Conservation (phyloP, 2,329 filamentous ascomycete genomes). For the Diaporthe vexans region DNA sequence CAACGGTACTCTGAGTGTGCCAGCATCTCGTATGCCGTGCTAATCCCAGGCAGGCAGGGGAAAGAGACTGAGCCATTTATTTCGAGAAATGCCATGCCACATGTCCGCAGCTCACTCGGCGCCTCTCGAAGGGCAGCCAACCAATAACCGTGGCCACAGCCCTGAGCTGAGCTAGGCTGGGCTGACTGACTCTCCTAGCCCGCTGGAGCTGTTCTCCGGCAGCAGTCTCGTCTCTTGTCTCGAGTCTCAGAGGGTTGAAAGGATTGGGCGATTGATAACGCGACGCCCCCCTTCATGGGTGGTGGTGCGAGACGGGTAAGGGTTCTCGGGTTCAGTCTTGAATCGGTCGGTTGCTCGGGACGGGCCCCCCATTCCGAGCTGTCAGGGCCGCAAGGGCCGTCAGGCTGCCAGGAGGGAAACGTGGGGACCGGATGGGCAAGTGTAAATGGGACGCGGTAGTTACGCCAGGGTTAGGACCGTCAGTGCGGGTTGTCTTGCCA, state of each 20-base stretch:
- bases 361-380: background rate
- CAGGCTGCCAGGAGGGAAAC: background rate
- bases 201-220: slow-evolving; percentile 8
- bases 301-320: slow-evolving; percentile 2
- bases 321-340: background rate
- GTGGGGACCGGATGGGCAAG: slow-evolving; percentile 12
- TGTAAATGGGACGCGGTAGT: background rate
- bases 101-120: slow-evolving; percentile 29
- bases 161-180: slow-evolving; percentile 19
- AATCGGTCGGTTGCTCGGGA: slow-evolving; percentile 5
- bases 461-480: background rate
- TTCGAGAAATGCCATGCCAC: slow-evolving; percentile 21
- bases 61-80: slow-evolving; percentile 15
- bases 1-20: slow-evolving; percentile 12
- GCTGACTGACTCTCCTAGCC: slow-evolving; percentile 19
- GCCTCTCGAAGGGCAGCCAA: background rate
- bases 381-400: background rate
- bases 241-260: slow-evolving; percentile 19
- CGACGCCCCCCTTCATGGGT: slow-evolving; percentile 5
- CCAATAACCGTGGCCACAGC: background rate
- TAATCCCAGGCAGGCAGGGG: no score
- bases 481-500: slow-evolving; percentile 29
- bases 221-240: slow-evolving; percentile 23
- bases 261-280: slow-evolving; percentile 16
- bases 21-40: background rate